Evolutionary conservation across 768 basidiomycete species (phyloP), one percentile per base, ranked within the genome.

Genomic region (Hericium coralloides): DNA sequence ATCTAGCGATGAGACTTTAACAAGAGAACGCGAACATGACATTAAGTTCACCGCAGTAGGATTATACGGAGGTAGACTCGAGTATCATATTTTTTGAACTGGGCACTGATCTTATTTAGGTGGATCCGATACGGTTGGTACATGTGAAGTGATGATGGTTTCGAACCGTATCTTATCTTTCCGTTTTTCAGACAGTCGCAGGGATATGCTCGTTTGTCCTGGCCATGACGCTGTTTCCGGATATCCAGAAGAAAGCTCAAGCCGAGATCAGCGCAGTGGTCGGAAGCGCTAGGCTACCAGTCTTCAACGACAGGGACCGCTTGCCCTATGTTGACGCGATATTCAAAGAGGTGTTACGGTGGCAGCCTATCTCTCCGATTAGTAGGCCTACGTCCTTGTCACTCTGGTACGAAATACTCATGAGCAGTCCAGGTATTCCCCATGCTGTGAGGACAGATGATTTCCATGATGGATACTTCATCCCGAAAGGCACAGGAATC

Each of bases 401-500:
- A 20, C 43, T 45, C 43, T 8, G 17, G 43, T 20, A 45, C 15
- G 17, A 4, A 12, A 20, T 20, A 31, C 15, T 45, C 17, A 45
- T 20, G 26, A 15, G 4, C 17, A 4, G 22, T n/a, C 22, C 43
- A 68, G 68, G 60, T 20, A 45, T 70, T 12, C 65, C 69, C 8
- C 70, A 72, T 53, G 58, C 60, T 12, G 48, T 63, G 14, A 58
- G 56, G 12, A 62, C 65, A 52, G 70, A 72, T 51, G 69, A 70
- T 53, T 52, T 65, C 8, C 64, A 70, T 50, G 53, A 60, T 9
- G 70, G 69, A 2, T 69, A 71, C 57, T 55, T 53, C 47, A 67
- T 72, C 18, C 70, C 71, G 3, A 67, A 66, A 55, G 68, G 66
- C 37, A 60, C 67, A 10, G 62, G 67, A 36, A 55, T 72, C 18